These are phyloP conservation scores for Ichthyophthirius multifiliis DNA, from an alignment of 169 alveolate species.

Conservation along the genomic window DNA sequence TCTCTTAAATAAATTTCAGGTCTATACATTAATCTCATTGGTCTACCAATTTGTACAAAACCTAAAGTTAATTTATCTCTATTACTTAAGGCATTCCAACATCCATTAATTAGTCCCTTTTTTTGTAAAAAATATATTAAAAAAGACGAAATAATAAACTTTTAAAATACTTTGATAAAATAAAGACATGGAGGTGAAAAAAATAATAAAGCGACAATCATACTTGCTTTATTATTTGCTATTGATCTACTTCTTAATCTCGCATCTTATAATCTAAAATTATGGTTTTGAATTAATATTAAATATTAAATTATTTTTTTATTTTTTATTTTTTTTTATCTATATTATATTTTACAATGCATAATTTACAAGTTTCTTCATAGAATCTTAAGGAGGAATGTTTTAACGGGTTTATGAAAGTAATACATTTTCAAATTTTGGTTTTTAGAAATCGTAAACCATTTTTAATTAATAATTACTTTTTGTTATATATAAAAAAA, in stretches of 20 bases:
- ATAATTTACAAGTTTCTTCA: neutral
- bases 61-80: neutral
- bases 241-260: slow-evolving; percentile 11
- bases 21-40: slow-evolving; percentile 15
- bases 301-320: neutral
- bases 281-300: too few relatives aligned
- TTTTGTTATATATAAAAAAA: too few relatives aligned
- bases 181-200: neutral
- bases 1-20: slow-evolving; percentile 21
- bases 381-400: slow-evolving; percentile 12
- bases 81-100: neutral
- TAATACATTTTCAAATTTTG: neutral
- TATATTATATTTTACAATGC: neutral
- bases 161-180: neutral
- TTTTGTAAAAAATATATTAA: neutral
- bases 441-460: too few relatives aligned
- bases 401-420: neutral
- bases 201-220: neutral
- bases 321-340: neutral
- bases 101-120: slow-evolving; percentile 13
- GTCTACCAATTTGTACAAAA: slow-evolving; percentile 10
- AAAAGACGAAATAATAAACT: neutral
- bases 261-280: slow-evolving; percentile 3
- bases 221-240: neutral
- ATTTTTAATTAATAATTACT: too few relatives aligned